A percentile compares a stretch with the other conserved stretches of the same genome.
Evolutionary conservation across 148 eudicot genomes (phyloP).

Genomic region (Vaccinium darrowii): DNA sequence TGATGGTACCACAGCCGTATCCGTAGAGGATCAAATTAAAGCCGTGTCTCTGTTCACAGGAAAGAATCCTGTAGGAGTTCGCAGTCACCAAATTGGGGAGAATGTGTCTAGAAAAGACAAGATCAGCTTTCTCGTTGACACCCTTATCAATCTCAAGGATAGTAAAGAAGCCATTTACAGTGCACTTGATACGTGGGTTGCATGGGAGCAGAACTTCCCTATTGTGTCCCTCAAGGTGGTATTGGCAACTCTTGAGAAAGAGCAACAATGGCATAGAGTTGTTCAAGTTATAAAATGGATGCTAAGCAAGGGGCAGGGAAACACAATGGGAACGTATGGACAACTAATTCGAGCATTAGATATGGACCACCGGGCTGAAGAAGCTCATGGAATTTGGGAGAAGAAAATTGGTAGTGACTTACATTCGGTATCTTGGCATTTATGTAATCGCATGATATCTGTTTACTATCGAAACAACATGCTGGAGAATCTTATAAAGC

Average conservation of each 20-base stretch:
- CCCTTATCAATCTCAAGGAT: slow-evolving; percentile 59
- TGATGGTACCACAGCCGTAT: slow-evolving; percentile 8
- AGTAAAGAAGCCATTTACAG: slow-evolving; percentile 73
- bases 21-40: slow-evolving; percentile 21
- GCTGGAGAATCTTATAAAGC: slow-evolving; percentile 71
- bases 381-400: slow-evolving; percentile 83
- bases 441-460: slow-evolving; percentile 75
- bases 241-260: slow-evolving; percentile 67
- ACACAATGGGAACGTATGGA: slow-evolving; percentile 72
- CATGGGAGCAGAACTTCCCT: slow-evolving; percentile 88
- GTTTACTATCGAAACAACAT: slow-evolving; percentile 75
- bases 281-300: slow-evolving; percentile 93
- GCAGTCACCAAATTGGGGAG: slow-evolving; percentile 43
- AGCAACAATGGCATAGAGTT: slow-evolving; percentile 86
- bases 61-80: slow-evolving; percentile 18
- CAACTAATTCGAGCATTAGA: slow-evolving; percentile 85
- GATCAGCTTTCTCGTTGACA: slow-evolving; percentile 49
- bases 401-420: slow-evolving; percentile 76
- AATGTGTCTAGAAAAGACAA: slow-evolving; percentile 60
- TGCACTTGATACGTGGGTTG: slow-evolving; percentile 85
- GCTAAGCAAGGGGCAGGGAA: slow-evolving; percentile 96
- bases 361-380: slow-evolving; percentile 79
- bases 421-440: slow-evolving; percentile 84
- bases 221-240: slow-evolving; percentile 67
- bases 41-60: slow-evolving; percentile 7